phyloP scores from a whole-genome alignment of 2,329 filamentous ascomycete species.

The Aspergillus tubingensis region DNA sequence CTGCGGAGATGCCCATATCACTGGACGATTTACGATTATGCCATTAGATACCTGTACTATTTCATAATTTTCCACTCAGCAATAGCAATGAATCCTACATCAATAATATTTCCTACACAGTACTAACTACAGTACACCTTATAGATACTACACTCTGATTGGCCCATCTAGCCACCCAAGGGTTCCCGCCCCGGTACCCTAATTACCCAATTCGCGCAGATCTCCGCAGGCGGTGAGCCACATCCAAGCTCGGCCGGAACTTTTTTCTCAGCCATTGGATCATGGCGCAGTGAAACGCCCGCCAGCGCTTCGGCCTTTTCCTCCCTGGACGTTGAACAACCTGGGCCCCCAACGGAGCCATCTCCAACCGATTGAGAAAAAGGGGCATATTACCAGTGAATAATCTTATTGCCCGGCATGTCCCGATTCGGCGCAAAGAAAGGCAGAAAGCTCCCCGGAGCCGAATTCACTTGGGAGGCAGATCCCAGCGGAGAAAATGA shows the following conservation, averaged over 20 bases:
- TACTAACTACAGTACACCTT: too few relatives aligned
- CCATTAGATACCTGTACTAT: neutral
- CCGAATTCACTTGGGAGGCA: constrained; percentile 46
- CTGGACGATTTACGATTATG: constrained; percentile 3
- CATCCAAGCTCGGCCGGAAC: constrained; percentile 2
- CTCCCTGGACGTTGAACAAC: neutral
- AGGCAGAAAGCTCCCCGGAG: constrained; percentile 42
- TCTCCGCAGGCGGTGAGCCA: constrained; percentile 27
- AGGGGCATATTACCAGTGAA: neutral
- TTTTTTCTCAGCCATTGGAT: constrained; percentile 7
- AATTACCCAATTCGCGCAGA: constrained; percentile 8
- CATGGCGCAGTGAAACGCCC: neutral
- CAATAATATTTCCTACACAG: too few relatives aligned
- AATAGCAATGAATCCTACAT: too few relatives aligned
- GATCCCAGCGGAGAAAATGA: constrained; percentile 44
- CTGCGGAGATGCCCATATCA: neutral
- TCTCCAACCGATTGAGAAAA: too few relatives aligned
- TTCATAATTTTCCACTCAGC: neutral
- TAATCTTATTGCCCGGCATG: constrained; percentile 27
- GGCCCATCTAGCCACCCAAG: neutral
- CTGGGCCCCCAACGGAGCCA: too few relatives aligned
- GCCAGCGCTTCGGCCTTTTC: neutral
- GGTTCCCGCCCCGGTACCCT: constrained; percentile 14
- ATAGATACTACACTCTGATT: neutral
- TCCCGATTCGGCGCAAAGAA: constrained; percentile 44